Evolutionary conservation across 495 filamentous ascomycete species (phyloP).

Genomic region (Penicillium psychrofluorescens): DNA sequence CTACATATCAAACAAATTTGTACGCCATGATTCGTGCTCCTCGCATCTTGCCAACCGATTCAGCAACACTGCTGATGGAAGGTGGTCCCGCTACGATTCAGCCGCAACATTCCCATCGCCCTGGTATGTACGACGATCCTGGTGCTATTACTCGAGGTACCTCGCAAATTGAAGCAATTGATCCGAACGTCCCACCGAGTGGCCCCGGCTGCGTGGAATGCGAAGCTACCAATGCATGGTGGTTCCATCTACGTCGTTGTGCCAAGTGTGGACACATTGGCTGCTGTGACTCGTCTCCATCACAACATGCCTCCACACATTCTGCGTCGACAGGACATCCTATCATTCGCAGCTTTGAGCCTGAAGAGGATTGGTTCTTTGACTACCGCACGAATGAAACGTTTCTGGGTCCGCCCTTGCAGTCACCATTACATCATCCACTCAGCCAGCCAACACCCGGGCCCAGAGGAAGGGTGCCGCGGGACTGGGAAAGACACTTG

Average conservation of each 20-base stretch:
- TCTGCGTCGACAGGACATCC: slow-evolving; percentile 1
- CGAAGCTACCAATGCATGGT: slow-evolving; percentile 2
- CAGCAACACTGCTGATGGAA: too few relatives aligned
- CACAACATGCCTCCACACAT: slow-evolving; percentile 1
- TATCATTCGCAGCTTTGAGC: slow-evolving; percentile 1
- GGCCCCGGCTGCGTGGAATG: neutral
- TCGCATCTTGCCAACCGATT: too few relatives aligned
- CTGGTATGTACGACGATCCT: neutral
- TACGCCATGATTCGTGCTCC: too few relatives aligned
- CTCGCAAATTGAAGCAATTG: slow-evolving; percentile 1
- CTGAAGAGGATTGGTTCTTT: slow-evolving; percentile 2
- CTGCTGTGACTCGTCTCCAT: slow-evolving; percentile 3
- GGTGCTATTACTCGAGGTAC: slow-evolving; percentile 2
- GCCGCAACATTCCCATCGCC: too few relatives aligned
- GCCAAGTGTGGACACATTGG: slow-evolving; percentile 3
- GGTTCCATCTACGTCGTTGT: slow-evolving; percentile 4
- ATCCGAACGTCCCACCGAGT: slow-evolving; percentile 1
- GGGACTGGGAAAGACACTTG: too few relatives aligned
- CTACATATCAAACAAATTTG: too few relatives aligned
- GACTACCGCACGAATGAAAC: slow-evolving; percentile 2
- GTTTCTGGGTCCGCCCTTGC: slow-evolving; percentile 1
- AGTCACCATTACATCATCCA: slow-evolving; percentile 4
- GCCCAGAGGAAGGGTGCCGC: too few relatives aligned
- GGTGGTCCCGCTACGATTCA: too few relatives aligned
- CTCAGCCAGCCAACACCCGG: too few relatives aligned